Percentiles rank a stretch among this genome's conserved stretches.
Conservation (phyloP, 345 rosid genomes). For the Acer yangbiense region DNA sequence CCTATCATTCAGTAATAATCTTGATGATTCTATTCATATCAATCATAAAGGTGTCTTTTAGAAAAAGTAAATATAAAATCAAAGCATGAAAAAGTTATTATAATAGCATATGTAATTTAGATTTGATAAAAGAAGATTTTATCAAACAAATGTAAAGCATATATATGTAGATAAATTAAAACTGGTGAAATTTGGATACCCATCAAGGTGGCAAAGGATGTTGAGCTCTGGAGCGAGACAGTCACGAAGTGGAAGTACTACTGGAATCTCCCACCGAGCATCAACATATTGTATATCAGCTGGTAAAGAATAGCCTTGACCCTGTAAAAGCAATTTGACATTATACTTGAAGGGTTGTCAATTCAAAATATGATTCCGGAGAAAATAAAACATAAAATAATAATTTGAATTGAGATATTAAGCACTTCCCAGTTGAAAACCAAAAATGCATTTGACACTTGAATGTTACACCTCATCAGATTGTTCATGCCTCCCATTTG, state of each 20-base stretch:
- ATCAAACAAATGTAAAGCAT: background rate
- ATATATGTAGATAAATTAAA: too few species aligned
- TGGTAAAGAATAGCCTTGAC: constrained; percentile 87
- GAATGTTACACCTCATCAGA: background rate
- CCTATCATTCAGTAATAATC: constrained; percentile 29
- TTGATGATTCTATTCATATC: background rate
- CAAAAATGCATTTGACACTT: background rate
- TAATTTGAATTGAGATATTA: background rate
- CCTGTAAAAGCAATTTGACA: constrained; percentile 48
- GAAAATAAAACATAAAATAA: background rate
- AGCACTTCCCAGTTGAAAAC: background rate
- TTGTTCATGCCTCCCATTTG: background rate
- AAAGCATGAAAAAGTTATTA: background rate
- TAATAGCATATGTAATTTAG: background rate
- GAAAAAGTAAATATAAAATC: background rate
- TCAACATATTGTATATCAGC: constrained; percentile 94
- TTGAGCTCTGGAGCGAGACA: constrained; percentile 73
- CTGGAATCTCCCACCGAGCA: constrained; percentile 77
- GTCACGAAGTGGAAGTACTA: constrained; percentile 87
- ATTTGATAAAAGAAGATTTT: background rate
- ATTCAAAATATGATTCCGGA: background rate
- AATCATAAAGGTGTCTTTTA: background rate
- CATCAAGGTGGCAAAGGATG: constrained; percentile 67
- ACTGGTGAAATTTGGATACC: constrained; percentile 70
- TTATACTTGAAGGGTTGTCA: background rate